Base-by-base conservation (phyloP, 768 basidiomycete genomes). In the Tricholoma flavovirens region DNA sequence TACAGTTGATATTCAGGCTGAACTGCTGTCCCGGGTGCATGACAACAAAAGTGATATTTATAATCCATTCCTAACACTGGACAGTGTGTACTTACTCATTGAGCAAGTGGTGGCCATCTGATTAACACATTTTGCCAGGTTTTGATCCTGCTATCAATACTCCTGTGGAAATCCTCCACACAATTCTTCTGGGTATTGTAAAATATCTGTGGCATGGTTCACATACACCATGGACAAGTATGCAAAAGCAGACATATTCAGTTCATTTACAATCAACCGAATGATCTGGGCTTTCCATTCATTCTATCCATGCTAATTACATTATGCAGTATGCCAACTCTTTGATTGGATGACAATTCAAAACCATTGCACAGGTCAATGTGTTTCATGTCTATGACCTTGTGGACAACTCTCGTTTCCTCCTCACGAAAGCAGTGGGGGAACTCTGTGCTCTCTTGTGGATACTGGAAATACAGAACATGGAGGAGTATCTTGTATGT, bases 111-210 rank as follows among this genome's bases (percentile, higher is more conserved):
- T n/a, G n/a, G n/a, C n/a, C n/a, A n/a, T n/a, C n/a, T n/a, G n/a
- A n/a, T n/a, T 49, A 19, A 17, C 40, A 4, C 46, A 29, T 2
- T 53, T 29, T 38, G n/a, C 45, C 56, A 69, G 72, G 66, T 2
- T 68, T 69, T 38, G 68, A 75, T 61, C 59, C 63, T 5, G 19
- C 33, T 43, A 22, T 22, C 10, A 10, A 75, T 61, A 75, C 73
- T 1, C 73, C 76, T 1, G 65, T 76, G 7, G 77, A 80, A 63
- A 63, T 78, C 6, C 69, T 80, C 0, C 77, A 80, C 55, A 76
- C 75, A 1, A 66, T 75, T 29, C 64, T 78, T 0, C 69, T 79
- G 14, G 77, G 78, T 0, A 54, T 74, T 29, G 66, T 71, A 22
- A 79, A 78, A 57, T 79, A 78, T 61, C 32, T 68, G 0, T 80